Percentiles rank a stretch among this genome's conserved stretches.
phyloP scores from a whole-genome alignment of 192 early-diverging fungal genomes.

The Podila minutissima region DNA sequence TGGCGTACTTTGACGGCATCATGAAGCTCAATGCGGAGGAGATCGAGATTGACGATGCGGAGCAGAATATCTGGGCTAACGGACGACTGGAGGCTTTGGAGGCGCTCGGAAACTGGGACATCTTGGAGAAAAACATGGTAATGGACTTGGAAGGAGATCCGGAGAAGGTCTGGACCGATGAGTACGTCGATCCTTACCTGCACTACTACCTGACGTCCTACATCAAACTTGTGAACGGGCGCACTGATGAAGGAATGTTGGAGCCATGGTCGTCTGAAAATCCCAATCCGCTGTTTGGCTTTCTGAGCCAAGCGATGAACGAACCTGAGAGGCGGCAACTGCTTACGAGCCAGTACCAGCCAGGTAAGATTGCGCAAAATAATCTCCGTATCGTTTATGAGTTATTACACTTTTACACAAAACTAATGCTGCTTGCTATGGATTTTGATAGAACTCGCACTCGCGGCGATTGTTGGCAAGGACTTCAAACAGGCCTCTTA shows the following conservation, averaged over 20 bases:
- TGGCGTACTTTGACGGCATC: conserved; percentile 52
- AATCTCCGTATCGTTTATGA: neutral
- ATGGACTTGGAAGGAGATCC: conserved; percentile 62
- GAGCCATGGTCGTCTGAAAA: conserved; percentile 58
- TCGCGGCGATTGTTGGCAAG: conserved; percentile 44
- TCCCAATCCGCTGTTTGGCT: conserved; percentile 64
- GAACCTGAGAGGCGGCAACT: conserved; percentile 27
- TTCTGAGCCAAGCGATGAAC: conserved; percentile 56
- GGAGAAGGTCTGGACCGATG: conserved; percentile 62
- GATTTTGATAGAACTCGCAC: conserved; percentile 50
- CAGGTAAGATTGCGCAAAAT: conserved; percentile 23
- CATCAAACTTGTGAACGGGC: conserved; percentile 58
- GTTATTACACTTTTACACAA: neutral
- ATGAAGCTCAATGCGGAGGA: conserved; percentile 34
- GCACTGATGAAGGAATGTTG: conserved; percentile 50
- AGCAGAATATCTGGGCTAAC: conserved; percentile 59
- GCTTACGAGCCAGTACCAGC: conserved; percentile 42
- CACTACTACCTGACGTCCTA: conserved; percentile 64
- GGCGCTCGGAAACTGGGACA: conserved; percentile 72
- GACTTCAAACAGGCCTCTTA: conserved; percentile 57
- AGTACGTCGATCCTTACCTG: conserved; percentile 62
- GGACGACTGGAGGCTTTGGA: conserved; percentile 70
- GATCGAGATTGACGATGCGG: conserved; percentile 50
- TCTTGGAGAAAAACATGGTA: conserved; percentile 59
- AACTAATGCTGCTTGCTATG: neutral